Percentiles rank a stretch among this genome's conserved stretches.
Conservation (phyloP, 768 basidiomycete species). For the Mycena maculata region DNA sequence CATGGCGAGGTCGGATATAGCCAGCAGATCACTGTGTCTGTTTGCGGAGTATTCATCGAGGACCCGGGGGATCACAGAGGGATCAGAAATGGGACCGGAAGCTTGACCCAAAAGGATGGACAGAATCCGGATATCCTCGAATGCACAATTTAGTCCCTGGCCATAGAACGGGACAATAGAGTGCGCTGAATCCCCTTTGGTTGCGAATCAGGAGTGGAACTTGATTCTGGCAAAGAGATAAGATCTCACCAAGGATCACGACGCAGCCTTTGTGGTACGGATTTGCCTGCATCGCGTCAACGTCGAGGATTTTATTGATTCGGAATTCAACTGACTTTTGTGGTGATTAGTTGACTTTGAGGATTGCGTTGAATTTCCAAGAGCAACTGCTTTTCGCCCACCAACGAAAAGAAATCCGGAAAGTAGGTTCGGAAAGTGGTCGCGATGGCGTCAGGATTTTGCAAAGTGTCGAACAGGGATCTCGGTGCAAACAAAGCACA, state of each 20-base stretch:
- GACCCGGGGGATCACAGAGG: slow-evolving; percentile 48
- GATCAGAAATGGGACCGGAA: slow-evolving; percentile 32
- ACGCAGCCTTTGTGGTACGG: slow-evolving; percentile 10
- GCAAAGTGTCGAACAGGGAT: slow-evolving; percentile 60
- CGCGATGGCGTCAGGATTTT: slow-evolving; percentile 51
- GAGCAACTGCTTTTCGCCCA: slow-evolving; percentile 69
- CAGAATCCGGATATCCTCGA: slow-evolving; percentile 83
- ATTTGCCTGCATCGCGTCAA: slow-evolving; percentile 1
- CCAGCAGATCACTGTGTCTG: slow-evolving; percentile 74
- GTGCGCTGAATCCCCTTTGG: slow-evolving; percentile 79
- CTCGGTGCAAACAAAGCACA: slow-evolving; percentile 81
- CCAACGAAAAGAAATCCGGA: slow-evolving; percentile 70
- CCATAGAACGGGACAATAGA: slow-evolving; percentile 86
- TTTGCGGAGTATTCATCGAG: slow-evolving; percentile 69
- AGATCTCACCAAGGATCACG: slow-evolving; percentile 6
- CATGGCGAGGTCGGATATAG: slow-evolving; percentile 79
- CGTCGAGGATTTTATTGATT: background rate
- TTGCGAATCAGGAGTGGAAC: slow-evolving; percentile 43
- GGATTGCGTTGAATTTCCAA: slow-evolving; percentile 72
- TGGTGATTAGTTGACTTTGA: slow-evolving; percentile 74
- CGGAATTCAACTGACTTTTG: slow-evolving; percentile 57
- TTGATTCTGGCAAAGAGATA: background rate
- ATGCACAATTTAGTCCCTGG: slow-evolving; percentile 84
- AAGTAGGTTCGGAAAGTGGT: slow-evolving; percentile 72
- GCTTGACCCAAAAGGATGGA: slow-evolving; percentile 63